A percentile compares a stretch with the other conserved stretches of the same genome.
phyloP scores from a whole-genome alignment of 2,329 filamentous ascomycete species.

The Fusarium metavorans region DNA sequence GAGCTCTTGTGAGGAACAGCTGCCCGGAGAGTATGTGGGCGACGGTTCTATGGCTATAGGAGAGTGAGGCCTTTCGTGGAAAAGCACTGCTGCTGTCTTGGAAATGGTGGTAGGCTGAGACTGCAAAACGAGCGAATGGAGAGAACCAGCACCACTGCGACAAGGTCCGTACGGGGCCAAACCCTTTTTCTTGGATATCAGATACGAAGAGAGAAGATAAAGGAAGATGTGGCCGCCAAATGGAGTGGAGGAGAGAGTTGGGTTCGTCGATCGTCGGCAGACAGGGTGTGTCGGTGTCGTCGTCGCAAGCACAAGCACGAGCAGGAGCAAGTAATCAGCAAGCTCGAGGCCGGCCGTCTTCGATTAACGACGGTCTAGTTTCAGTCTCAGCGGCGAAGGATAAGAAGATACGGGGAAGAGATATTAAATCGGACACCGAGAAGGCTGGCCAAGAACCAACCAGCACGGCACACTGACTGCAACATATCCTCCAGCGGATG shows the following conservation, averaged over 20 bases:
- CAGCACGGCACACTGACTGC: background rate
- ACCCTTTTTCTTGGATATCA: background rate
- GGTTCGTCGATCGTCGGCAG: background rate
- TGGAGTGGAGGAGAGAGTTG: background rate
- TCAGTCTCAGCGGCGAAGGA: slow-evolving; percentile 14
- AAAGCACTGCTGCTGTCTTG: background rate
- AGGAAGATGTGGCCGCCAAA: background rate
- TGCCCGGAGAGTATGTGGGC: background rate
- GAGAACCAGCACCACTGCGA: background rate
- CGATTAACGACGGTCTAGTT: slow-evolving; percentile 19
- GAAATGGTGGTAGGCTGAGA: background rate
- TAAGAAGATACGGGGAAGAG: slow-evolving; percentile 24
- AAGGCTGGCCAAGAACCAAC: slow-evolving; percentile 10
- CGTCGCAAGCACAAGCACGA: slow-evolving; percentile 4
- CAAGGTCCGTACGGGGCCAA: slow-evolving; percentile 1
- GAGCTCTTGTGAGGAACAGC: background rate
- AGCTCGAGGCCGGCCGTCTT: slow-evolving; percentile 8
- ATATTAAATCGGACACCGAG: slow-evolving; percentile 27
- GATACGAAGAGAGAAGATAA: background rate
- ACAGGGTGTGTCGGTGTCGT: slow-evolving; percentile 10
- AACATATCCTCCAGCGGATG: slow-evolving; percentile 9
- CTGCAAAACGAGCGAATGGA: background rate
- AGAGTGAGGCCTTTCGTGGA: background rate
- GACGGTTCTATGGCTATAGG: background rate
- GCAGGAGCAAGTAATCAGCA: slow-evolving; percentile 11